phyloP scores from a whole-genome alignment of 1,284 basidiomycete species.

The Malassezia vespertilionis region DNA sequence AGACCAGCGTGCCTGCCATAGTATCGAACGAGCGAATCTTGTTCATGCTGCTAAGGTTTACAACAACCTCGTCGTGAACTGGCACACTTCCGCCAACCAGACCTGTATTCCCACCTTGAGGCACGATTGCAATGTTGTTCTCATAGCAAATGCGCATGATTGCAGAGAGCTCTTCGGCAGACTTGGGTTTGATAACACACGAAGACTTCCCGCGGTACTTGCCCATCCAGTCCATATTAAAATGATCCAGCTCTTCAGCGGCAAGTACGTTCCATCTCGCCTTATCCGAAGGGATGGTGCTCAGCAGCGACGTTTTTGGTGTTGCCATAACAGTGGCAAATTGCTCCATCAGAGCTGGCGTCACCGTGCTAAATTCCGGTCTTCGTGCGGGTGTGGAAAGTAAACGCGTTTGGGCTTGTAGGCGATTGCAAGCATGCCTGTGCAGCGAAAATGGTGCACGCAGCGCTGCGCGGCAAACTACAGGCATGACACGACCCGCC shows the following conservation, averaged over 20 bases:
- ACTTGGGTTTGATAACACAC: conserved; percentile 78
- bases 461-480: too few species aligned
- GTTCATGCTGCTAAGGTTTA: conserved; percentile 72
- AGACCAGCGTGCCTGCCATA: conserved; percentile 53
- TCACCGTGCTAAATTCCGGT: conserved; percentile 51
- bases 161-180: conserved; percentile 73
- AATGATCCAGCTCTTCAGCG: conserved; percentile 59
- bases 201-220: conserved; percentile 77
- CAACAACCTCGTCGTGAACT: conserved; percentile 72
- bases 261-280: conserved; percentile 47
- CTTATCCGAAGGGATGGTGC: conserved; percentile 49
- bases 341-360: conserved; percentile 50
- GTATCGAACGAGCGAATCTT: conserved; percentile 82
- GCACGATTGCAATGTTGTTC: conserved; percentile 59
- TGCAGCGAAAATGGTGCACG: too few species aligned
- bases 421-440: too few species aligned
- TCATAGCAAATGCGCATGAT: conserved; percentile 51
- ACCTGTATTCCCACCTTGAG: conserved; percentile 97
- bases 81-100: conserved; percentile 93
- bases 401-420: too few species aligned
- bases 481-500: too few species aligned
- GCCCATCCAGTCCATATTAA: conserved; percentile 94
- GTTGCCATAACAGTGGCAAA: conserved; percentile 51
- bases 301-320: conserved; percentile 49
- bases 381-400: too few species aligned